Percentiles rank a stretch among this genome's conserved stretches.
Conservation (phyloP, 257 asterid genomes). For the Perilla frutescens region DNA sequence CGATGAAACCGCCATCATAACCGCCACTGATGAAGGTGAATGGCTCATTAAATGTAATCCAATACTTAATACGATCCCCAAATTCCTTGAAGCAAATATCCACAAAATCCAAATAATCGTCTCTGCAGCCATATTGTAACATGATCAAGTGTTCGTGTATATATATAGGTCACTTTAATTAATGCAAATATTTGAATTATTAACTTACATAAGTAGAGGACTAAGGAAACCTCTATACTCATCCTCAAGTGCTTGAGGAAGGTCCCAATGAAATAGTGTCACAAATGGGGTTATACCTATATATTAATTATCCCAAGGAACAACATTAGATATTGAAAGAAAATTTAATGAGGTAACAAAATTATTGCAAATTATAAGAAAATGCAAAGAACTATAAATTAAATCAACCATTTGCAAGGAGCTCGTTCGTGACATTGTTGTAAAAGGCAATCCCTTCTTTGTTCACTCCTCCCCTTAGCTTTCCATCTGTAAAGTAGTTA, state of each 20-base stretch:
- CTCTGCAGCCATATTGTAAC: conserved; percentile 37
- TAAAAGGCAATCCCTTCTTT: conserved; percentile 63
- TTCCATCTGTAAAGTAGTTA: conserved; percentile 48
- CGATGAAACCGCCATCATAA: conserved; percentile 49
- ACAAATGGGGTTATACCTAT: conserved; percentile 65
- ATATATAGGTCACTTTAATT: too few relatives aligned
- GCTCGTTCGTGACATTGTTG: conserved; percentile 62
- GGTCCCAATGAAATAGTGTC: conserved; percentile 76
- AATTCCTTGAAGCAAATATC: conserved; percentile 60
- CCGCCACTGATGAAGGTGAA: conserved; percentile 37
- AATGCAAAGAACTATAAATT: too few relatives aligned
- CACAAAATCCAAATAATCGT: conserved; percentile 57
- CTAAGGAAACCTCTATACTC: conserved; percentile 70
- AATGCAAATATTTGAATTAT: neutral
- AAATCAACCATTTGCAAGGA: conserved; percentile 54
- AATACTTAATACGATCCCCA: conserved; percentile 64
- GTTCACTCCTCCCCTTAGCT: conserved; percentile 62
- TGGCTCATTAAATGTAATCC: conserved; percentile 72
- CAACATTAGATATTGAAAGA: too few relatives aligned
- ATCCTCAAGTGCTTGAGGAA: conserved; percentile 72
- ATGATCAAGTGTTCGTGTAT: neutral
- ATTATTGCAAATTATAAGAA: too few relatives aligned
- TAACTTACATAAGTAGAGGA: neutral
- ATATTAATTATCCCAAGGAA: neutral
- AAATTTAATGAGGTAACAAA: too few relatives aligned